Conservation (phyloP, 1,284 basidiomycete species). For the Cryptococcus jaspeensis region DNA sequence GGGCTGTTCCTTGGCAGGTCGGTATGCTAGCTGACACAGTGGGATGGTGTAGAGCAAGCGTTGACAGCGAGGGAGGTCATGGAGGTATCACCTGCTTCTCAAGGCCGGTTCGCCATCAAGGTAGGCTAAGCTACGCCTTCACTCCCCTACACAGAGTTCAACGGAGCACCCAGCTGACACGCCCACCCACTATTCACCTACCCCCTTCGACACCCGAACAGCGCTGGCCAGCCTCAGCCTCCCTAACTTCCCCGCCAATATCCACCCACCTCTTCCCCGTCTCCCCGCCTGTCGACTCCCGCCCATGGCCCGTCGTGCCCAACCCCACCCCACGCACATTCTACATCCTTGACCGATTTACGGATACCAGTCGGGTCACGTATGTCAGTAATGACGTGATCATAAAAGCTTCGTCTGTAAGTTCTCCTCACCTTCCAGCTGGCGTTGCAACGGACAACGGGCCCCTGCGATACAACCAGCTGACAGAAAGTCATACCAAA, state of each 20-base stretch:
- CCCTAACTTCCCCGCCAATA: constrained; percentile 13
- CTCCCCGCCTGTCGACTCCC: constrained; percentile 4
- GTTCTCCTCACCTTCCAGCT: constrained; percentile 4
- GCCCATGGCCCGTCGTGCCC: constrained; percentile 8
- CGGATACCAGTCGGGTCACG: constrained; percentile 34
- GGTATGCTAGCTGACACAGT: constrained; percentile 9
- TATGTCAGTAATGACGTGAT: constrained; percentile 44
- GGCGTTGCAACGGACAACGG: background rate
- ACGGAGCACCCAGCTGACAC: background rate
- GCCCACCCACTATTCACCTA: background rate
- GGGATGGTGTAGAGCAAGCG: constrained; percentile 34
- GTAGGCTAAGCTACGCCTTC: too few species aligned
- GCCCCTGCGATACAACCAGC: too few species aligned
- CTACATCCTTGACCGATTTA: constrained; percentile 44
- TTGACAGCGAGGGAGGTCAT: constrained; percentile 41
- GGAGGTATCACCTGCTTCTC: constrained; percentile 29
- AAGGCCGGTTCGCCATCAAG: constrained; percentile 18
- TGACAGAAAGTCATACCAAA: too few species aligned
- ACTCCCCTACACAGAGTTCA: background rate
- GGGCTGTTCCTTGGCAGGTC: background rate
- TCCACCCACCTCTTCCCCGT: constrained; percentile 11
- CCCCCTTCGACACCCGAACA: constrained; percentile 1
- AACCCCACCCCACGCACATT: constrained; percentile 32
- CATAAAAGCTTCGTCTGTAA: constrained; percentile 25
- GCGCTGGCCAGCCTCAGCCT: constrained; percentile 14